These are phyloP conservation scores for Dactylellina drechsleri DNA, from an alignment of 2,329 filamentous ascomycete species.

Conservation along the genomic window DNA sequence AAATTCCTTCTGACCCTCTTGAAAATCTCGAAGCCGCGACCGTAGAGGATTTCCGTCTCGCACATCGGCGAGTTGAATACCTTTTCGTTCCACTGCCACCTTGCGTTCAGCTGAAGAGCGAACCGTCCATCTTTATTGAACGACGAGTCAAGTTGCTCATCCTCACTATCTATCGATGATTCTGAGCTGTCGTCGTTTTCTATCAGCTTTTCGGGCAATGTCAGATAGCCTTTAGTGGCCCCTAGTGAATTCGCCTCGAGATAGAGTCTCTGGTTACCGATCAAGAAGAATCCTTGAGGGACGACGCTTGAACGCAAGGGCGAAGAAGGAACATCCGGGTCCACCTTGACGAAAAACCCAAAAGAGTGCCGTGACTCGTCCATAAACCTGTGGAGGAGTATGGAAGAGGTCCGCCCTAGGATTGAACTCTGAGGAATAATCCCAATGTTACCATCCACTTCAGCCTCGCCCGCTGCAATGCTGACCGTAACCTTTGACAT, in stretches of 20 bases:
- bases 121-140: constrained; percentile 30
- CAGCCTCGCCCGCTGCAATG: constrained; percentile 24
- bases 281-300: constrained; percentile 41
- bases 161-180: constrained; percentile 42
- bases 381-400: constrained; percentile 47
- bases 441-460: constrained; percentile 6
- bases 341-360: constrained; percentile 38
- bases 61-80: constrained; percentile 46
- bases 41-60: constrained; percentile 45
- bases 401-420: constrained; percentile 16
- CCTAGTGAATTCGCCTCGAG: constrained; percentile 29
- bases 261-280: constrained; percentile 24
- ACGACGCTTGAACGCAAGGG: neutral
- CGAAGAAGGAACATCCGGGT: neutral
- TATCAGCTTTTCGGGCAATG: neutral
- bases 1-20: constrained; percentile 23
- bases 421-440: constrained; percentile 27
- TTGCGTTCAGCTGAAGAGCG: constrained; percentile 32
- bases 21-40: constrained; percentile 47
- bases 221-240: constrained; percentile 23
- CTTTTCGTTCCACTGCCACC: constrained; percentile 43
- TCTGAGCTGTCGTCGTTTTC: constrained; percentile 39
- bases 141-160: constrained; percentile 12
- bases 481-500: constrained; percentile 24
- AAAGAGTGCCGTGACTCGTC: constrained; percentile 40